phyloP scores from a whole-genome alignment of 306 rosid species.

The Dryas octopetala region DNA sequence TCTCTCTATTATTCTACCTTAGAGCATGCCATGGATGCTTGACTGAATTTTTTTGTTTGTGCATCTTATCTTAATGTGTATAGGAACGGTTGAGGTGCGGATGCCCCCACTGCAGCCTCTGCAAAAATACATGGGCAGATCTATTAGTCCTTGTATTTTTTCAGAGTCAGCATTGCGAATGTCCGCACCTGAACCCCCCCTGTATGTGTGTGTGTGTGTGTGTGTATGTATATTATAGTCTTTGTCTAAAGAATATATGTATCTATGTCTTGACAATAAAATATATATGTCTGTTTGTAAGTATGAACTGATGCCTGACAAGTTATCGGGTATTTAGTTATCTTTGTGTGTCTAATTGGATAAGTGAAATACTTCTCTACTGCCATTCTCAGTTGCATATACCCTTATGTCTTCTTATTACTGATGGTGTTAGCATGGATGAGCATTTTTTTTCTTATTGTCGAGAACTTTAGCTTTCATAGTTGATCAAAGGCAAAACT shows the following conservation, averaged over 20 bases:
- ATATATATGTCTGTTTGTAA: background rate
- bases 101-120: too few species aligned
- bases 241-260: background rate
- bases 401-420: background rate
- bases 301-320: background rate
- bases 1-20: background rate
- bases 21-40: background rate
- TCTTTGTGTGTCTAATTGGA: background rate
- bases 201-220: too few species aligned
- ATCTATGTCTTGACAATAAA: too few species aligned
- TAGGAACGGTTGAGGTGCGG: background rate
- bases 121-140: too few species aligned
- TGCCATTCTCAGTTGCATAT: background rate
- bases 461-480: background rate
- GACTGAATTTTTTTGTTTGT: background rate
- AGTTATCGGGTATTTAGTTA: background rate
- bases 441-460: background rate
- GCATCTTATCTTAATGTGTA: background rate
- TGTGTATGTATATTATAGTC: background rate
- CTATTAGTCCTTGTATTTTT: too few species aligned
- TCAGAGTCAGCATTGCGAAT: too few species aligned
- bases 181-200: too few species aligned
- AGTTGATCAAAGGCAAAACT: background rate
- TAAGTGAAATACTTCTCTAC: background rate
- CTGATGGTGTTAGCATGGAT: background rate